Percentiles rank a stretch among this genome's conserved stretches.
Evolutionary conservation across 805 yeast species (phyloP).

Genomic region (Cyberlindnera sargentensis): DNA sequence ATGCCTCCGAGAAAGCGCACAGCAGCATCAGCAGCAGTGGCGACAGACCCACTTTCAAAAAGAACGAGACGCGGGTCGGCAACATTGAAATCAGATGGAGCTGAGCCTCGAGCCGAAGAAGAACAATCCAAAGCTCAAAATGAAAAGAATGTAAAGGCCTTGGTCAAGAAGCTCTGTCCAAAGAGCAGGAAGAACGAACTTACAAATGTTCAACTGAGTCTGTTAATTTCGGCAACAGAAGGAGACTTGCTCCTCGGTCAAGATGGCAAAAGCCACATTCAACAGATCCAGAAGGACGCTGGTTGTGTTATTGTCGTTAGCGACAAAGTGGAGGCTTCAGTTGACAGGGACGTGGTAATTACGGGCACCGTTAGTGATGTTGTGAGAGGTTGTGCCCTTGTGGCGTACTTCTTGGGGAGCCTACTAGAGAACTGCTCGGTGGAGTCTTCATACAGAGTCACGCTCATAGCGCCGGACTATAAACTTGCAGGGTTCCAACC

Average conservation of each 20-base stretch:
- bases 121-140: constrained; percentile 1
- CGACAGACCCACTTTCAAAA: constrained; percentile 4
- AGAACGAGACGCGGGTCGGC: too few relatives aligned
- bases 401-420: background rate
- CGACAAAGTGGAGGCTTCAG: constrained; percentile 7
- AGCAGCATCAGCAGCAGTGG: background rate
- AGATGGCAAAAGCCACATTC: constrained; percentile 1
- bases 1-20: constrained; percentile 1
- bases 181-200: background rate
- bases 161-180: background rate
- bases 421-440: background rate
- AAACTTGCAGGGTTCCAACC: background rate
- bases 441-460: background rate
- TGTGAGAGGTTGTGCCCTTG: background rate
- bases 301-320: constrained; percentile 2
- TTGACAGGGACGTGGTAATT: constrained; percentile 10
- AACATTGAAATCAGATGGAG: too few relatives aligned
- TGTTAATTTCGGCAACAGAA: constrained; percentile 9
- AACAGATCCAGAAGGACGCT: constrained; percentile 5
- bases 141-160: background rate
- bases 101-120: too few relatives aligned
- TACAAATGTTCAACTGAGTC: constrained; percentile 1
- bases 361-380: constrained; percentile 7
- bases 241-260: constrained; percentile 6
- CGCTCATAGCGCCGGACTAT: background rate